Base-by-base conservation (phyloP, 2,329 filamentous ascomycete species). In the Coniella lustricola region DNA sequence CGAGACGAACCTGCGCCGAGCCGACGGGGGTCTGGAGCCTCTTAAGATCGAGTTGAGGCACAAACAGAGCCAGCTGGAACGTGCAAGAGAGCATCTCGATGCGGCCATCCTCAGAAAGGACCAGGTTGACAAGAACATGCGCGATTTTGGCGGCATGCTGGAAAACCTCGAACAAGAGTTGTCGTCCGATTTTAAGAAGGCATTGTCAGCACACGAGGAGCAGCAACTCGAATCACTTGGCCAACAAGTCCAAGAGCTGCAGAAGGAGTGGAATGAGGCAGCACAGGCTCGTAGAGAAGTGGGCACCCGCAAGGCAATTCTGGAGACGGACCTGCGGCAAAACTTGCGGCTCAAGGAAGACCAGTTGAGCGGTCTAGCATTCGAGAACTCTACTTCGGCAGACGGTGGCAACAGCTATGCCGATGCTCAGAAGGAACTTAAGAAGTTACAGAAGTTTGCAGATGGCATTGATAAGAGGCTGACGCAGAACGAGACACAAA, bases 101-200 rank as follows among this genome's bases (percentile, higher is more conserved):
- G 74, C 79, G 18, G 90, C 90, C 10, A 64, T 70, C 35, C 70
- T 66, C 52, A 74, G 77, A 54, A 79, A 81, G 46, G 82, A 87
- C 43, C 82, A 82, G 41, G 82, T 90, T 25, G 82, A 88, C 55
- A 77, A 76, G 54, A 85, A 87, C 58, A 77, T 96, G 63, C 84
- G 87, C 55, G 81, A 82, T 35, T 77, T 95, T 46, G 78, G 83
- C 43, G 84, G 89, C 51, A 86, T 87, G 56, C 75, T 94, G 49
- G 77, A 74, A 41, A 83, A 85, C 7, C 86, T 90, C 62, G 83
- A 95, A 64, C 75, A 82, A 2, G 94, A 98, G 64, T 68, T 96
- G 48, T 75, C 76, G 14, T 87, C 88, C 1, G 85, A 94, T 20
- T 98, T 97, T 71, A 94, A 95, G 70, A 96, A 95, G 67, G 85